Evolutionary conservation across 345 rosid genomes (phyloP).

Genomic region (Syzygium aromaticum): DNA sequence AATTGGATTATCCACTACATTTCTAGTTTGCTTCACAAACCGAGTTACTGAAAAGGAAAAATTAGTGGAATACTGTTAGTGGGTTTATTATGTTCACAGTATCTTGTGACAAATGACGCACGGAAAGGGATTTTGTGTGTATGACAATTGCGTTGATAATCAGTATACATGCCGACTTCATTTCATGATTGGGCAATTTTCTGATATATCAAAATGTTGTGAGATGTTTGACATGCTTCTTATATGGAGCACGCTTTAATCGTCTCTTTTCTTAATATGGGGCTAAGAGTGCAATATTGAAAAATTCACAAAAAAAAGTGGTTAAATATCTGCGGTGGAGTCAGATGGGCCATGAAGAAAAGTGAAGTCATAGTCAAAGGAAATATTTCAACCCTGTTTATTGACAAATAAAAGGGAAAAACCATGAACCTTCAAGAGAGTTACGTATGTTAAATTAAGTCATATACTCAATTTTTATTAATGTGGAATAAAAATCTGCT

Average conservation of each 20-base stretch:
- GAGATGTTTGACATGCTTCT: background rate
- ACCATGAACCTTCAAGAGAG: background rate
- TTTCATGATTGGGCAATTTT: background rate
- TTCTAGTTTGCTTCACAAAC: background rate
- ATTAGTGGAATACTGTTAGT: background rate
- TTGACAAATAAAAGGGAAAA: background rate
- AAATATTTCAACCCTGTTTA: background rate
- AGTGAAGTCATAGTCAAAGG: background rate
- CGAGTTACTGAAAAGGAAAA: background rate
- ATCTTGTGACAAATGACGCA: background rate
- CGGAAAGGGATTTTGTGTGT: background rate
- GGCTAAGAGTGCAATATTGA: background rate
- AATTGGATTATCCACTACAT: background rate
- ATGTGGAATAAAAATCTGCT: background rate
- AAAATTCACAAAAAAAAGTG: background rate
- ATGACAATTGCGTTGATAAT: background rate
- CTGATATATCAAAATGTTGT: background rate
- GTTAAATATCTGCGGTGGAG: background rate
- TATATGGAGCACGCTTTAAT: background rate
- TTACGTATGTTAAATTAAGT: background rate
- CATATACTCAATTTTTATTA: background rate
- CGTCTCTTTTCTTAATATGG: background rate
- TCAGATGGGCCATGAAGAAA: background rate
- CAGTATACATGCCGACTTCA: background rate
- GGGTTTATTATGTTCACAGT: background rate